phyloP scores from a whole-genome alignment of 805 yeast species.

The Starmerella kuoi region DNA sequence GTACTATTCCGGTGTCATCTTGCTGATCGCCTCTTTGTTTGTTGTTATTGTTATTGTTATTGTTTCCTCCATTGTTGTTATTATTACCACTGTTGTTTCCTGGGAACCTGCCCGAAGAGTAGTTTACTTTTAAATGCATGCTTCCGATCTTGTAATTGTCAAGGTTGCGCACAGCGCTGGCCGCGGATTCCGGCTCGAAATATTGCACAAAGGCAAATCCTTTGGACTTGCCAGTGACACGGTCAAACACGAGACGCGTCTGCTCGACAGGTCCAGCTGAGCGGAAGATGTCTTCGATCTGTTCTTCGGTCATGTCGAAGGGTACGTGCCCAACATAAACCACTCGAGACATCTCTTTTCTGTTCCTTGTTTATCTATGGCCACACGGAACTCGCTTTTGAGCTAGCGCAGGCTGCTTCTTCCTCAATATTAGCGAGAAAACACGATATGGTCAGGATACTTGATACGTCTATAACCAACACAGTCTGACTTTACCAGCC shows the following conservation, averaged over 20 bases:
- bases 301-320: slow-evolving; percentile 87
- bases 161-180: slow-evolving; percentile 79
- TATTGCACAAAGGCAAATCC: slow-evolving; percentile 85
- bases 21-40: slow-evolving; percentile 24
- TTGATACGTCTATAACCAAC: too few relatives aligned
- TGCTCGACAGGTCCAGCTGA: slow-evolving; percentile 81
- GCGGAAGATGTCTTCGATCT: slow-evolving; percentile 69
- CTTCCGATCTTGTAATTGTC: slow-evolving; percentile 67
- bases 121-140: slow-evolving; percentile 58
- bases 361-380: too few relatives aligned
- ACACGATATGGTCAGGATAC: too few relatives aligned
- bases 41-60: slow-evolving; percentile 27
- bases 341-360: slow-evolving; percentile 28
- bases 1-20: slow-evolving; percentile 14
- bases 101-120: slow-evolving; percentile 16
- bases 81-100: slow-evolving; percentile 1
- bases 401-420: too few relatives aligned
- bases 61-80: not conserved
- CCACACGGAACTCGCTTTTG: slow-evolving; percentile 2
- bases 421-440: too few relatives aligned
- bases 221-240: slow-evolving; percentile 77
- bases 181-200: slow-evolving; percentile 72
- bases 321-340: slow-evolving; percentile 83
- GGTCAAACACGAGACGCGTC: slow-evolving; percentile 69
- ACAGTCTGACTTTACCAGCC: too few relatives aligned